Base-by-base conservation (phyloP, 257 asterid genomes). In the Solanum appendiculatum region DNA sequence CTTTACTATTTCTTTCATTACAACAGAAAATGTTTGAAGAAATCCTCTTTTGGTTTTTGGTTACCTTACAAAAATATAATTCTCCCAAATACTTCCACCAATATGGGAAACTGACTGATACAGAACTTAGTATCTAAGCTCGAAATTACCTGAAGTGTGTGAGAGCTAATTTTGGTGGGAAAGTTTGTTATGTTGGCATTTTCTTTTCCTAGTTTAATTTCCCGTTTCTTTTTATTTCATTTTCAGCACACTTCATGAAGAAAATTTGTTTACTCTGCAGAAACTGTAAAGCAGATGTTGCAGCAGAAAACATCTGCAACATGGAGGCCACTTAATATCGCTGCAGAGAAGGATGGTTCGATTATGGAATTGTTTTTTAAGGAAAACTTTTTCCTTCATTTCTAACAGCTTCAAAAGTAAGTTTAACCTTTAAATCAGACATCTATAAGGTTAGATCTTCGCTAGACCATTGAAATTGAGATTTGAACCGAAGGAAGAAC, bases 301-400 rank as follows among this genome's bases (percentile, higher is more conserved):
- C 97, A 96, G 91, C 97, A 95, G 92, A 96, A 96, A 83, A 96
- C 95, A 89, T 96, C 99, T 33, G 99, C 99, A 86, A 96, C 98
- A 21, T 91, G 93, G 95, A 90, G 97, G 82, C 98, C 99, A 9
- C 86, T 96, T 44, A 96, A 96, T 83, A 87, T 96, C 86, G 99
- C 99, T 23, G 98, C 97, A 2, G 99, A 95, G 94, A 96, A 96
- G 89, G 99, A 95, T 88, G 96, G 99, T 9, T 88, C 54, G n/a
- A 46, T 46, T 46, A 46, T 46, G 54, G 54, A 46, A 46, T 46
- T 46, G 54, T 46, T 0, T 46, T 46, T 46, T 46, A 46, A 46
- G 54, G 54, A 46, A 46, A 46, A 46, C 18, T 13, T 1, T 46
- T 46, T 46, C 54, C 54, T 16, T 23, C 48, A 20, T 73, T 34